phyloP scores from a whole-genome alignment of 305 asterid species.

The Ilex paraguariensis region DNA sequence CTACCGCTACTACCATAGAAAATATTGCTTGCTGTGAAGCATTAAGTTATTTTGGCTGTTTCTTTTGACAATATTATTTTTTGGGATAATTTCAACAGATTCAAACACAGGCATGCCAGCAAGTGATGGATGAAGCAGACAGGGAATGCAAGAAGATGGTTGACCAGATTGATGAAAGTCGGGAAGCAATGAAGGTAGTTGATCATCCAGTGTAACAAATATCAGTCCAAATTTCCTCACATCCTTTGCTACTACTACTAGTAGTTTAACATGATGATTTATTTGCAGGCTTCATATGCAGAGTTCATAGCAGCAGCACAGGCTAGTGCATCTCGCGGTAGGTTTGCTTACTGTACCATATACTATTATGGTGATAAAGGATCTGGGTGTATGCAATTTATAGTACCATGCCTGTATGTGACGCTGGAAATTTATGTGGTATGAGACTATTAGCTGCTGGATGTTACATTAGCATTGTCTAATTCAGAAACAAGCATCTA shows the following conservation, averaged over 20 bases:
- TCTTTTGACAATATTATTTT: slow-evolving; percentile 7
- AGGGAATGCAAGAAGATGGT: slow-evolving; percentile 62
- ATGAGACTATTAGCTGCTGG: too few species aligned
- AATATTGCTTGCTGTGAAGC: too few species aligned
- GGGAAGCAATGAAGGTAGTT: slow-evolving; percentile 75
- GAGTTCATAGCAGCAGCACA: slow-evolving; percentile 69
- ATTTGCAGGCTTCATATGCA: slow-evolving; percentile 67
- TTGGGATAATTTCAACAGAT: slow-evolving; percentile 38
- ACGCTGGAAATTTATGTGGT: too few species aligned
- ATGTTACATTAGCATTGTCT: too few species aligned
- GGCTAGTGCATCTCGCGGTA: slow-evolving; percentile 67
- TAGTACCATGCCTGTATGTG: too few species aligned
- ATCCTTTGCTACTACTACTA: slow-evolving; percentile 1
- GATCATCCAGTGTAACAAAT: neutral
- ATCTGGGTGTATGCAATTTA: too few species aligned
- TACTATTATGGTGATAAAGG: too few species aligned
- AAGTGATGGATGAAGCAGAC: slow-evolving; percentile 70
- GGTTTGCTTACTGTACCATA: slow-evolving; percentile 20
- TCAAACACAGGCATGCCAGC: slow-evolving; percentile 74
- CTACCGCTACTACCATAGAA: too few species aligned
- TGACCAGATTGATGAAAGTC: slow-evolving; percentile 61
- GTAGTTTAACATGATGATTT: slow-evolving; percentile 17
- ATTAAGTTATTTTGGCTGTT: slow-evolving; percentile 1
- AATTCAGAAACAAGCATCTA: too few species aligned
- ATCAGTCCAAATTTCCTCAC: neutral